Evolutionary conservation across 495 filamentous ascomycete species (phyloP).

Genomic region (Podospora anserina): DNA sequence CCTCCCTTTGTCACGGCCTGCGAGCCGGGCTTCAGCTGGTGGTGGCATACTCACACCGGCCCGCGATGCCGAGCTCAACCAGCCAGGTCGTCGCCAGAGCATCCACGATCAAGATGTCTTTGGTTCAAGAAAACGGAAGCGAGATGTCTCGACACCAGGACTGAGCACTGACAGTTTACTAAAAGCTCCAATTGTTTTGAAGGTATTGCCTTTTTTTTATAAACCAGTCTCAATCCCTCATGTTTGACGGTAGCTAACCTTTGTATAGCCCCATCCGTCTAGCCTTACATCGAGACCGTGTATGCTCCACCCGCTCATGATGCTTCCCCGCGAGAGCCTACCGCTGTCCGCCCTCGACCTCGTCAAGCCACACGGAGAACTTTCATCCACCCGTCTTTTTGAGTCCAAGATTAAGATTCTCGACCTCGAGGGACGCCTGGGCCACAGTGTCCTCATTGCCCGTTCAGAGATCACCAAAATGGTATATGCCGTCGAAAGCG

Average conservation of each 20-base stretch:
- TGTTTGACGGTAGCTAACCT: conserved; percentile 18
- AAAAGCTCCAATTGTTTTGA: conserved; percentile 46
- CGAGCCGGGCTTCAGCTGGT: conserved; percentile 7
- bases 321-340: conserved; percentile 58
- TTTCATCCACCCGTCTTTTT: conserved; percentile 54
- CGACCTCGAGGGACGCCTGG: conserved; percentile 54
- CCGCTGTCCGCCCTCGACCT: conserved; percentile 61
- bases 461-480: conserved; percentile 55
- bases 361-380: conserved; percentile 46
- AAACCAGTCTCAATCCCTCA: background rate
- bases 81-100: conserved; percentile 13
- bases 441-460: conserved; percentile 63
- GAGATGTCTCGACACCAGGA: conserved; percentile 17
- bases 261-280: conserved; percentile 54
- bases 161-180: conserved; percentile 47
- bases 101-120: conserved; percentile 6
- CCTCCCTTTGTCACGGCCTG: conserved; percentile 10
- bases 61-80: conserved; percentile 11
- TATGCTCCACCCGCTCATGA: conserved; percentile 57
- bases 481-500: conserved; percentile 71
- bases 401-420: conserved; percentile 60
- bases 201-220: conserved; percentile 30
- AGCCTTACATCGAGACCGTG: conserved; percentile 56
- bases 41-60: conserved; percentile 13
- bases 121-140: conserved; percentile 31